phyloP scores from a whole-genome alignment of 208 protist genomes.

The Crithidia brevicula region DNA sequence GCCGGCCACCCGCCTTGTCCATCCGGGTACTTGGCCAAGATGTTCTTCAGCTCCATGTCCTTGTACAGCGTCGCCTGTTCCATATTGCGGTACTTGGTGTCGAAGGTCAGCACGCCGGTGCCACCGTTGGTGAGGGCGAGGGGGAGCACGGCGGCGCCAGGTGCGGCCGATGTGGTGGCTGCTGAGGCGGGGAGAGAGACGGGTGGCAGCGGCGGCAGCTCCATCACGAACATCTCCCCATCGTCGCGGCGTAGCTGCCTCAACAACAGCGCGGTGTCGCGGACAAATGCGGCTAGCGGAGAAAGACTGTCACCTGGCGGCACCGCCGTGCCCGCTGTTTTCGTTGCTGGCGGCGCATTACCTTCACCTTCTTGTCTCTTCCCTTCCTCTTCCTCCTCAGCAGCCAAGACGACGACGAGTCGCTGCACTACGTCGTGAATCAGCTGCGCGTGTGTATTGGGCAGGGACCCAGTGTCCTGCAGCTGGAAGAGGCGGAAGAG shows the following conservation, averaged over 20 bases:
- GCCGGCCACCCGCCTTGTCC: conserved; percentile 75
- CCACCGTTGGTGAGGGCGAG: conserved; percentile 68
- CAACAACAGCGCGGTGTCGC: conserved; percentile 49
- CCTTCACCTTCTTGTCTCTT: neutral
- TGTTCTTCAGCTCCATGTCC: conserved; percentile 69
- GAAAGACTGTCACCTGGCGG: neutral
- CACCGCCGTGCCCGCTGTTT: neutral
- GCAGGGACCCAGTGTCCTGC: conserved; percentile 30
- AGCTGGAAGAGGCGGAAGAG: conserved; percentile 32
- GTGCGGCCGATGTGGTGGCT: neutral
- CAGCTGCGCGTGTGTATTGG: conserved; percentile 29
- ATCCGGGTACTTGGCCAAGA: conserved; percentile 86
- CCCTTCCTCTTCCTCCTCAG: conserved; percentile 2
- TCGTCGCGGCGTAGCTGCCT: conserved; percentile 52
- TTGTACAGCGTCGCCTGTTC: conserved; percentile 83
- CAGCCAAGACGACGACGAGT: conserved; percentile 27
- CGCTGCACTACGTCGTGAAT: conserved; percentile 27
- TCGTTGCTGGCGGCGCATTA: neutral
- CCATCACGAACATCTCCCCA: conserved; percentile 53
- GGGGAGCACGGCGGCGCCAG: conserved; percentile 45
- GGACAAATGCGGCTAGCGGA: conserved; percentile 39
- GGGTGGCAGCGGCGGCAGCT: conserved; percentile 27
- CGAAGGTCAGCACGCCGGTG: conserved; percentile 59
- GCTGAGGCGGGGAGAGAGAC: conserved; percentile 4
- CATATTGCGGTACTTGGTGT: conserved; percentile 61